Evolutionary conservation across 1,139 yeast genomes (phyloP).

Genomic region (Pichia sp.): DNA sequence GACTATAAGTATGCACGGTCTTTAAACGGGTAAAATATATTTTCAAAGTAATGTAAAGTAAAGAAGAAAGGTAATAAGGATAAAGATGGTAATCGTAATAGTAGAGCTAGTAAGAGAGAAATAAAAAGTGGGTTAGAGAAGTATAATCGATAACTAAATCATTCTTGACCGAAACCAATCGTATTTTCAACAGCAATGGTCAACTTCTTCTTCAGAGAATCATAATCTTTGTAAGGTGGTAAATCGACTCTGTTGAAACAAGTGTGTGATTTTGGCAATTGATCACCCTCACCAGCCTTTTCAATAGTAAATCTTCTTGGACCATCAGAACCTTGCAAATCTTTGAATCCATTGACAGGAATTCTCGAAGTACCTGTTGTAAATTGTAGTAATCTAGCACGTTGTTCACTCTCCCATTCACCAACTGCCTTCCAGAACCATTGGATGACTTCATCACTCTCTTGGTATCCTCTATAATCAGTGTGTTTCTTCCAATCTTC

Average conservation of each 20-base stretch:
- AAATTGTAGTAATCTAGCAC: slow-evolving; percentile 89
- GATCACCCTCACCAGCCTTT: slow-evolving; percentile 91
- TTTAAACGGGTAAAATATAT: no score
- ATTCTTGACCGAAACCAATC: slow-evolving; percentile 89
- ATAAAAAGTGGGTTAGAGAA: not conserved
- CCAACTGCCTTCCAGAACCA: slow-evolving; percentile 98
- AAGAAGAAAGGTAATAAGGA: not conserved
- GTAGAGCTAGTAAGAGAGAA: not conserved
- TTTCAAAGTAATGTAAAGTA: not conserved
- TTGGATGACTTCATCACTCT: slow-evolving; percentile 90
- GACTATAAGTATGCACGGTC: no score
- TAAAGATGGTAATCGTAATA: no score
- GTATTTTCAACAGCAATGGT: slow-evolving; percentile 62
- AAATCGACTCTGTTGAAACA: slow-evolving; percentile 63
- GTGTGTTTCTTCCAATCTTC: slow-evolving; percentile 99
- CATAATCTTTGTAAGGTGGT: slow-evolving; percentile 55
- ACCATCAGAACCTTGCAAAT: slow-evolving; percentile 96
- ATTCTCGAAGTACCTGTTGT: slow-evolving; percentile 99
- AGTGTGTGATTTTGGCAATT: slow-evolving; percentile 90
- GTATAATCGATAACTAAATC: slow-evolving; percentile 1
- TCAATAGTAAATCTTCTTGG: slow-evolving; percentile 98
- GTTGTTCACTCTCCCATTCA: slow-evolving; percentile 95
- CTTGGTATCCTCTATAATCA: slow-evolving; percentile 96
- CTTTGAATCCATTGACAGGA: slow-evolving; percentile 98
- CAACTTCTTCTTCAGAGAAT: slow-evolving; percentile 51